phyloP scores from a whole-genome alignment of 164 flowering plant species.

The Stephania cephalantha region DNA sequence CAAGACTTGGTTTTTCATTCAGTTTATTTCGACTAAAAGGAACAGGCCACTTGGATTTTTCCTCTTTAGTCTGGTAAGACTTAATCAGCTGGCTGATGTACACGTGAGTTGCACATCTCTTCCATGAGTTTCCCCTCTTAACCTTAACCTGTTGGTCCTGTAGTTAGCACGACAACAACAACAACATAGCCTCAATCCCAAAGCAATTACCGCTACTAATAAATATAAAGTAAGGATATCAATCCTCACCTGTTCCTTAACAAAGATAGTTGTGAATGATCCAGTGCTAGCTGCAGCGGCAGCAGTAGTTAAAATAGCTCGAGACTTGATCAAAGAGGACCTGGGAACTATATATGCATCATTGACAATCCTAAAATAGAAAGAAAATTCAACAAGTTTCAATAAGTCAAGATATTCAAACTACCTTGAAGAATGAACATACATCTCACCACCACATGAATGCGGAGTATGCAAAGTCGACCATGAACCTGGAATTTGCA shows the following conservation, averaged over 20 bases:
- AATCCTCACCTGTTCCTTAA: slow-evolving; percentile 32
- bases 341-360: slow-evolving; percentile 21
- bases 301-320: slow-evolving; percentile 34
- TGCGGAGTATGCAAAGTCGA: slow-evolving; percentile 29
- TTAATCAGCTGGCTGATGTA: slow-evolving; percentile 47
- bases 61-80: slow-evolving; percentile 27
- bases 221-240: neutral
- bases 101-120: slow-evolving; percentile 54
- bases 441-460: slow-evolving; percentile 16
- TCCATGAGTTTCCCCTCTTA: slow-evolving; percentile 29
- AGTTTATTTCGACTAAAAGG: slow-evolving; percentile 15
- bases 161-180: neutral
- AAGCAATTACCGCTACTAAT: neutral
- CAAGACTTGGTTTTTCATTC: slow-evolving; percentile 26
- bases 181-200: no score
- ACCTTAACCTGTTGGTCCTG: slow-evolving; percentile 28
- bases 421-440: slow-evolving; percentile 26
- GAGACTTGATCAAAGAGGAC: slow-evolving; percentile 28
- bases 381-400: neutral
- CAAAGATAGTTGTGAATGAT: slow-evolving; percentile 15
- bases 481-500: slow-evolving; percentile 25
- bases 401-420: neutral
- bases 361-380: neutral
- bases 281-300: slow-evolving; percentile 14
- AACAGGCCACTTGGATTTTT: slow-evolving; percentile 12